Base-by-base conservation (phyloP, 805 yeast species). In the Ogataea trehalophila region DNA sequence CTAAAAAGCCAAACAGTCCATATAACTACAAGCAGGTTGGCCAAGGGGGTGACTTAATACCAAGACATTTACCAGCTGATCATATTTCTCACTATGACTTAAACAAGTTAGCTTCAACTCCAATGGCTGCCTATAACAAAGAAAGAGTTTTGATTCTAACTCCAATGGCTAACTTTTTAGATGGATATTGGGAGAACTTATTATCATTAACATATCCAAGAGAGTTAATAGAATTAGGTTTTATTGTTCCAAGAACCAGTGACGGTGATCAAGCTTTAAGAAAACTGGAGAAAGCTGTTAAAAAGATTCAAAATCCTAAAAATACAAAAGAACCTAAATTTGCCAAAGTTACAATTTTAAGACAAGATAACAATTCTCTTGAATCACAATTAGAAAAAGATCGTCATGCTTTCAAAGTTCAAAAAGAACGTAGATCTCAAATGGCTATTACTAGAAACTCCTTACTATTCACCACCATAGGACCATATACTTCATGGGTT, bases 391-490 rank as follows among this genome's bases (percentile, higher is more conserved):
- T 58, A 37, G 99, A 94, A 65, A 85, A 87, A 67, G 95, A 88
- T 54, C 78, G 99, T 63, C 99, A 94, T 63, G 96, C 95, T 4
- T 70, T 86, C 52, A 70, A 68, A 23, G 95, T 83, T 26, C 99
- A 94, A 68, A 91, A 90, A 67, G 85, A 87, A 59, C 80, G 99
- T 65, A 80, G 99, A 56, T 67, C 86, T 5, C 81, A 83, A 60
- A 92, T 94, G 98, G 95, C 97, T 2, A 72, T 89, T 54, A 97
- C 98, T 3, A 77, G 99, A 64, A 94, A 94, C 72, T 90, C 96
- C 37, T 72, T 94, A 48, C 74, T 94, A 42, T 89, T 90, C 69
- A 86, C 97, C 9, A 81, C 97, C 1, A 71, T 94, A 41, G 86
- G 90, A 4, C 95, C 97, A 18, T 79, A 85, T 56, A 90, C 95